Base-by-base conservation (phyloP, 345 rosid species). In the Trapa bicornis region DNA sequence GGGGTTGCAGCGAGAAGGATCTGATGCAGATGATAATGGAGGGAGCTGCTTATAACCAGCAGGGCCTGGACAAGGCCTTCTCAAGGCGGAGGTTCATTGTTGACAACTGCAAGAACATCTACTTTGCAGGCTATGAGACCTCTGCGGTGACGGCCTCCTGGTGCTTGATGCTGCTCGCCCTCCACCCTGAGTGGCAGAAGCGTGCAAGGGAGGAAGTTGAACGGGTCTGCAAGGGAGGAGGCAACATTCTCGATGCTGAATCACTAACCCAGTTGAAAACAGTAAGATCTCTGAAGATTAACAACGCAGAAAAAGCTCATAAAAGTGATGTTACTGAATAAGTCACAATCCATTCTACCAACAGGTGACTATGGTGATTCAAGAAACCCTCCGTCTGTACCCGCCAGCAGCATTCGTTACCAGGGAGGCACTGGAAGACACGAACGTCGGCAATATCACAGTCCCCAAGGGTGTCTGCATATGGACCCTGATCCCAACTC, bases 41-140 rank as follows among this genome's bases (percentile, higher is more conserved):
- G 35, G 91, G 82, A 2, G 93, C 93, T 4, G 68, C 75, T 37
- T 80, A 71, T 58, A 72, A 75, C 64, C 72, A 66, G 42, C 63
- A 58, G 63, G 67, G 15, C 38, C 74, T 71, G 0, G 82, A 76
- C 57, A 67, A 72, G 71, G 82, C 70, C 45, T 78, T 90, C 13
- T 77, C 85, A 6, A 86, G 75, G 79, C 67, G 73, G 79, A 65
- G 73, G 17, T 88, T 88, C 67, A 82, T 91, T 1, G 88, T 91
- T 37, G 97, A 91, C 61, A 91, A 91, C 67, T 88, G 97, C 81
- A 91, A 91, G 75, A 86, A 80, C 75, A 84, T 91, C 50, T 91
- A 88, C 79, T 88, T 91, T 4, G 91, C 96, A 0, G 96, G 96
- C n/a, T 85, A 86, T 60, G 97, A 86, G 67, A 73, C 96, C 1